phyloP scores from a whole-genome alignment of 208 protist genomes.

The Trypanosoma melophagium region DNA sequence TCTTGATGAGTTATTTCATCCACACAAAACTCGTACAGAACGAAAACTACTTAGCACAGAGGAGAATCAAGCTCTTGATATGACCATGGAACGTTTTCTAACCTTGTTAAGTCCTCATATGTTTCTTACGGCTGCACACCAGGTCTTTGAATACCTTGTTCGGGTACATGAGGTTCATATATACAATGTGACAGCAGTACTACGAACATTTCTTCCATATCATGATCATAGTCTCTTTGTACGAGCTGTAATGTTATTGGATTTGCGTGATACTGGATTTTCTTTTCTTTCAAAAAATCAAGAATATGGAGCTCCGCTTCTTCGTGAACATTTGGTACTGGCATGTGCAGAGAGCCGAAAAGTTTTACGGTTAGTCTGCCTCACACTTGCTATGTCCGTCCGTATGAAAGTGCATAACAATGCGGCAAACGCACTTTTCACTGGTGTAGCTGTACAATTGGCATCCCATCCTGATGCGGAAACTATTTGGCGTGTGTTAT shows the following conservation, averaged over 20 bases:
- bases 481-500: constrained; percentile 66
- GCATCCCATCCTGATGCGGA: constrained; percentile 59
- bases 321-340: constrained; percentile 68
- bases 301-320: constrained; percentile 69
- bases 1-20: constrained; percentile 63
- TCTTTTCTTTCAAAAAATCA: constrained; percentile 82
- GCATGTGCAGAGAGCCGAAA: constrained; percentile 76
- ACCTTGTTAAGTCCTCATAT: constrained; percentile 82
- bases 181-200: constrained; percentile 70
- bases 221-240: constrained; percentile 88
- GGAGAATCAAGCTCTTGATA: constrained; percentile 44
- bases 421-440: constrained; percentile 81
- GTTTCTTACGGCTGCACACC: constrained; percentile 81
- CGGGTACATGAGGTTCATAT: constrained; percentile 85
- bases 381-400: constrained; percentile 48
- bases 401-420: constrained; percentile 55
- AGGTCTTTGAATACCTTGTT: constrained; percentile 87
- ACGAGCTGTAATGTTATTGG: constrained; percentile 71
- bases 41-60: constrained; percentile 50
- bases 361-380: constrained; percentile 66
- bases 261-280: constrained; percentile 85
- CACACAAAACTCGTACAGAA: constrained; percentile 59
- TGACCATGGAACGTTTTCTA: constrained; percentile 59
- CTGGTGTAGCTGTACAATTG: constrained; percentile 61
- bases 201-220: constrained; percentile 80